A percentile compares a stretch with the other conserved stretches of the same genome.
These are phyloP conservation scores for Gonium pectorale DNA, from an alignment of 139 green algal genomes.

Conservation along the genomic window DNA sequence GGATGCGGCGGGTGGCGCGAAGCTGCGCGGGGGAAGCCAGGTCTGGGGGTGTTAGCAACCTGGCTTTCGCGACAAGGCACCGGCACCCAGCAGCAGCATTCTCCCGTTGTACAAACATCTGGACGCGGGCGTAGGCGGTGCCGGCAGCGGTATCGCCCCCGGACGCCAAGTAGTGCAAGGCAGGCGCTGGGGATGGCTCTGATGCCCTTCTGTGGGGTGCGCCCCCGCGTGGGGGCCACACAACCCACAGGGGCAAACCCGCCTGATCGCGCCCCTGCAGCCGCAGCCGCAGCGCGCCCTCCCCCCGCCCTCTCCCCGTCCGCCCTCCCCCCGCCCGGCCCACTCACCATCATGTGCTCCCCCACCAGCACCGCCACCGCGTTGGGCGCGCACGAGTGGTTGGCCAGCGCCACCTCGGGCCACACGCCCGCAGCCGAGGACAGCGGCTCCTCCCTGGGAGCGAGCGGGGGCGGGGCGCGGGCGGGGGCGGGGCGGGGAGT, in stretches of 20 bases:
- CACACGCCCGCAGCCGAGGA: constrained; percentile 26
- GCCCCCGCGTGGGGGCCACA: no score
- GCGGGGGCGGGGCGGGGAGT: background rate
- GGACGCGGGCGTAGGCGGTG: no score
- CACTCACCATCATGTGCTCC: constrained; percentile 32
- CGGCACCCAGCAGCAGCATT: no score
- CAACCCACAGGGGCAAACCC: no score
- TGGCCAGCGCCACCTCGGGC: constrained; percentile 45
- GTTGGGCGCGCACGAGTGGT: constrained; percentile 55
- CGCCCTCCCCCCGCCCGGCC: background rate
- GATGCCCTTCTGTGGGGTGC: no score
- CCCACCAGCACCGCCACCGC: constrained; percentile 28
- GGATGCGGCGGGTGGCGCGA: constrained; percentile 4
- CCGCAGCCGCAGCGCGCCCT: no score
- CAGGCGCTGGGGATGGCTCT: no score
- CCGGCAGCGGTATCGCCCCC: no score
- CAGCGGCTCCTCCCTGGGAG: constrained; percentile 15
- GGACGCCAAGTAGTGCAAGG: no score
- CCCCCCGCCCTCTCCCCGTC: background rate
- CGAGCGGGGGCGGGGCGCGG: background rate
- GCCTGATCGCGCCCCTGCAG: no score
- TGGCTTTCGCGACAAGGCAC: no score
- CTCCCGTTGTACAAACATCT: no score
- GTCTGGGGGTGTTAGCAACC: background rate
- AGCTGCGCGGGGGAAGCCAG: background rate